Evolutionary conservation across 2,329 filamentous ascomycete genomes (phyloP), one percentile per base, ranked within the genome.

Genomic region (Pestalotiopsis sp.): DNA sequence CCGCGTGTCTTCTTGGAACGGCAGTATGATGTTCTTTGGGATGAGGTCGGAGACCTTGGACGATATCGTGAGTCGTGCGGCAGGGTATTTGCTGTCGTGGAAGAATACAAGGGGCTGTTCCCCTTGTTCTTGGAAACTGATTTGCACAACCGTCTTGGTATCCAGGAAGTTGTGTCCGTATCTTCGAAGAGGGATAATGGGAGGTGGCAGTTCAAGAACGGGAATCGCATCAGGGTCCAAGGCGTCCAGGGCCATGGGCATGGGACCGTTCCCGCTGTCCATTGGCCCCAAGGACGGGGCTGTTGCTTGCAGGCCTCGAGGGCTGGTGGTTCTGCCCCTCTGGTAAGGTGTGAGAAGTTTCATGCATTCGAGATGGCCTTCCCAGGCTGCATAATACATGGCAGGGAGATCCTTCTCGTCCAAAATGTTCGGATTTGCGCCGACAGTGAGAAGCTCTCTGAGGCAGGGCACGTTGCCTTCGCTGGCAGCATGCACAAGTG

Each of bases 141-240:
- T 92, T 75, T 98, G 93, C 13, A 99, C 91, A 72, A 98, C 97
- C 0, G 95, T 97, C 83, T 98, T 99, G 38, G 94, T 97, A 77
- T 99, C 96, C 45, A 99, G 86, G 85, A 99, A 99, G 80, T 98
- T 99, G 83, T 99, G 96, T 17, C 96, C 96, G 75, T 99, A 99
- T 75, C 96, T 89, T 73, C 96, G 90, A 62, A 98, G 86, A 0
- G 96, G 96, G 73, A 99, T 98, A 72, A 99, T 98, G 0, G 96
- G 96, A 23, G 96, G 96, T 25, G 96, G 96, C 13, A 99, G 86
- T 73, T 95, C 95, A 39, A 99, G 90, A 72, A 94, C 90, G 2
- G 96, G 96, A 68, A 99, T 99, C 1, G 93, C 93, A 80, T 98
- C 95, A 0, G 89, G 89, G 75, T 97, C 94, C n/a, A 52, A 4